Conservation (phyloP, 306 rosid genomes). For the Hippophae tibetana region DNA sequence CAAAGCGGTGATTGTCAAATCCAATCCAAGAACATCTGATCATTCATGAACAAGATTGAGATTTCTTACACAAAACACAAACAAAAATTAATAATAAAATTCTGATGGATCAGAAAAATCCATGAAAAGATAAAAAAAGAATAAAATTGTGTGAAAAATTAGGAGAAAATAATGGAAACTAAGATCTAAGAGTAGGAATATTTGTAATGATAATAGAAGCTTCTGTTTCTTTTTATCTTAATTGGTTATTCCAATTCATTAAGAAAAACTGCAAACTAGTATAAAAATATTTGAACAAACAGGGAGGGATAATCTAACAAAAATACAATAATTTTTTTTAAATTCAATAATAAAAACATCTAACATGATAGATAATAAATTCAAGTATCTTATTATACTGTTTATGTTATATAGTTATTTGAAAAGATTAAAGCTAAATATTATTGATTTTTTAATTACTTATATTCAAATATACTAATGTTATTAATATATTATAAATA, state of each 20-base stretch:
- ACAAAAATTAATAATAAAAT: conserved; percentile 12
- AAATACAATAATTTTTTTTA: too few species aligned
- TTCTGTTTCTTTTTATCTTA: conserved; percentile 40
- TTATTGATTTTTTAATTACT: too few species aligned
- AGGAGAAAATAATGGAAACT: conserved; percentile 31
- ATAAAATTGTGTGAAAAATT: too few species aligned
- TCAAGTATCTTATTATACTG: too few species aligned
- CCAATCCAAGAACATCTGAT: conserved; percentile 63
- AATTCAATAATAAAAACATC: too few species aligned
- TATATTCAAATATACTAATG: too few species aligned
- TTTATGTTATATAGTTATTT: too few species aligned
- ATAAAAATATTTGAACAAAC: conserved; percentile 48
- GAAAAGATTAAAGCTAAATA: too few species aligned
- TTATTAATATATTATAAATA: too few species aligned
- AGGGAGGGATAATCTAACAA: conserved; percentile 5
- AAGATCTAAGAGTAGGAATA: conserved; percentile 53
- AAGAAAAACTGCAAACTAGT: conserved; percentile 36
- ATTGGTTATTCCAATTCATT: conserved; percentile 56
- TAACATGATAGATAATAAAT: too few species aligned
- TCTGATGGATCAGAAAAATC: conserved; percentile 20
- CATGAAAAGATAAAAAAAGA: too few species aligned
- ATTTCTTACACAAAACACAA: conserved; percentile 27
- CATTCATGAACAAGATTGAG: conserved; percentile 26
- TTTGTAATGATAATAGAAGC: conserved; percentile 70
- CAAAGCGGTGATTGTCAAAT: conserved; percentile 37